Base-by-base conservation (phyloP, 1,139 yeast genomes). In the Suhomyces panamericanus region DNA sequence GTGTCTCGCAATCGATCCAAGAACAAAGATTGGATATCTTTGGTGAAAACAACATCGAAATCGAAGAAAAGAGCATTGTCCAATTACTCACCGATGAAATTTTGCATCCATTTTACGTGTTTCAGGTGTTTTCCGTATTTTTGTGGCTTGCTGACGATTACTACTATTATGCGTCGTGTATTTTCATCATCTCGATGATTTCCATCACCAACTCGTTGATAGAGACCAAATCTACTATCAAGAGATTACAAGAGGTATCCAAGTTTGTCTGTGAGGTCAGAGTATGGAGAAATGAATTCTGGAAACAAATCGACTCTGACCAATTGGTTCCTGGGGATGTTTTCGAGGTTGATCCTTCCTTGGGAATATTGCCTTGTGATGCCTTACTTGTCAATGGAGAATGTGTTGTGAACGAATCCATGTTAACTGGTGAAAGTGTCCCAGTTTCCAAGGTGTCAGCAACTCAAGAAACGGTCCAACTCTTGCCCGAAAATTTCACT, bases 391-490 rank as follows among this genome's bases (percentile, higher is more conserved):
- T 91, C 22, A 82, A 91, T 38, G 99, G 99, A 43, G 98, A 90
- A 60, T 88, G 96, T 63, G 89, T 93, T 46, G 86, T 91, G 14
- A 93, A 93, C 63, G 98, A 91, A 62, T 87, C 96, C 10, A 91
- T 91, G 96, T 76, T 91, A 28, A 93, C 98, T 0, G 99, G 99
- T 33, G 99, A 93, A 63, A 89, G 97, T 47, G 98, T 93, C 1
- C 99, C 99, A 0, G 96, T 93, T 2, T 80, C 96, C 0, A 93
- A 93, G 62, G 52, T 73, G 5, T 77, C 86, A 3, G 90, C 95
- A 2, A 70, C 78, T 0, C 78, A 77, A 24, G 89, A 82, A 15
- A 77, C 84, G 0, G 77, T 89, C 35, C 69, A 69, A 27, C 71
- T 70, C 14, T 64, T 89, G 35, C 74, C 78, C 16, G 72, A 70